phyloP scores from a whole-genome alignment of 768 basidiomycete genomes.

The Agaricus blazei region DNA sequence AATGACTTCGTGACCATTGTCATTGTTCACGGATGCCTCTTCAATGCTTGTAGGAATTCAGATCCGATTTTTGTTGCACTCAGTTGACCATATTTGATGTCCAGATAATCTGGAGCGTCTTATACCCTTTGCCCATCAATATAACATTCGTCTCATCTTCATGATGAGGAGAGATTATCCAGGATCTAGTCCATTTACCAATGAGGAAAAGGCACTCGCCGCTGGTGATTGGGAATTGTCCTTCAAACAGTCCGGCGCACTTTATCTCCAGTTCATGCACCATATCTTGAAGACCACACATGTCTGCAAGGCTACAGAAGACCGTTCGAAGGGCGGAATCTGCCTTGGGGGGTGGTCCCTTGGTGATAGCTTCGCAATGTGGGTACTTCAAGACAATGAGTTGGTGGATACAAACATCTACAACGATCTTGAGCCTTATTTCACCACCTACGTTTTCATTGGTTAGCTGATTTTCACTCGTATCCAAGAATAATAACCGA shows the following conservation, averaged over 20 bases:
- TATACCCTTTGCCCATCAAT: not conserved
- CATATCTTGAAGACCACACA: not conserved
- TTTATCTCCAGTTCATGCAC: not conserved
- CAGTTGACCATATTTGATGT: not conserved
- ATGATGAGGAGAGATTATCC: not conserved
- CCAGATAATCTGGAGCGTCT: not conserved
- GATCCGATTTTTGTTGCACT: not conserved
- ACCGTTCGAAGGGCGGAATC: not conserved
- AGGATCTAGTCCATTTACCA: not conserved
- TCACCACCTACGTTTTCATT: not conserved
- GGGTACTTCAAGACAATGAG: not conserved
- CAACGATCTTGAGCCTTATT: not conserved
- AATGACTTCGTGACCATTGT: not conserved
- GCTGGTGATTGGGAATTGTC: not conserved
- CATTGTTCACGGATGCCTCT: not conserved
- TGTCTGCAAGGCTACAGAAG: not conserved
- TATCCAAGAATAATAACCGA: too few relatives aligned
- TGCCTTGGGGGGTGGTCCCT: constrained; percentile 2
- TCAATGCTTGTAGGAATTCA: not conserved
- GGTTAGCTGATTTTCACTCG: not conserved
- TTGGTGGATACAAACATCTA: not conserved
- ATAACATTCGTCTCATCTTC: not conserved
- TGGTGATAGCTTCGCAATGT: not conserved
- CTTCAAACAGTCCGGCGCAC: not conserved
- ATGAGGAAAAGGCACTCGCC: not conserved